These are phyloP conservation scores for Tetrapisispora phaffii DNA, from an alignment of 805 yeast species.

Conservation along the genomic window DNA sequence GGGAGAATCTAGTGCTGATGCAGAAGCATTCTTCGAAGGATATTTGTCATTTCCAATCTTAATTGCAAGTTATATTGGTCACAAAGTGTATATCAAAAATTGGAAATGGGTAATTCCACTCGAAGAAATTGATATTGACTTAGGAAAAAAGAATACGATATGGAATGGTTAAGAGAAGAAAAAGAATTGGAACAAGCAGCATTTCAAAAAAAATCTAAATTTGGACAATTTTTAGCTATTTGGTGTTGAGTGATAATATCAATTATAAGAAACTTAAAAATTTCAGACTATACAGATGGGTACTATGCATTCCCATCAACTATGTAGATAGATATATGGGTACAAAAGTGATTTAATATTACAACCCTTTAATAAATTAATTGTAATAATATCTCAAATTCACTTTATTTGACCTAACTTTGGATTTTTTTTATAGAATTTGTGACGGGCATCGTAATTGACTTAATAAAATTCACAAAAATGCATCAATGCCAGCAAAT, in stretches of 20 bases:
- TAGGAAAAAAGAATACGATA: conserved; percentile 46
- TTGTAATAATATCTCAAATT: no score
- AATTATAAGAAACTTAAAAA: no score
- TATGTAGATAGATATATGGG: no score
- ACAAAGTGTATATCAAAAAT: conserved; percentile 41
- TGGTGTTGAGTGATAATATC: conserved; percentile 33
- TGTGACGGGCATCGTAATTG: no score
- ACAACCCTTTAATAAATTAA: no score
- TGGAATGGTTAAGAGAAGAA: conserved; percentile 40
- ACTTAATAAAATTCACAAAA: no score
- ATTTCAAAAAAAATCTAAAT: conserved; percentile 34
- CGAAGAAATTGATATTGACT: conserved; percentile 46
- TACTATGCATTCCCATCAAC: no score
- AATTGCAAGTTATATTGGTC: conserved; percentile 47
- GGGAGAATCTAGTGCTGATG: conserved; percentile 42
- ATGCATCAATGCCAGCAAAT: no score
- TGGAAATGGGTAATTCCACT: conserved; percentile 32
- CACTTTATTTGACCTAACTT: no score
- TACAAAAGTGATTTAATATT: no score
- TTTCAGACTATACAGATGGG: no score
- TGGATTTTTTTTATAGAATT: no score
- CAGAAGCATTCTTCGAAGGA: conserved; percentile 49
- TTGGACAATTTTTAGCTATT: conserved; percentile 31
- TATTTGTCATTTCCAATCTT: conserved; percentile 62
- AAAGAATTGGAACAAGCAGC: conserved; percentile 37